Percentiles rank a stretch among this genome's conserved stretches.
Conservation (phyloP, 2,329 filamentous ascomycete species). For the Monosporascus sp. region DNA sequence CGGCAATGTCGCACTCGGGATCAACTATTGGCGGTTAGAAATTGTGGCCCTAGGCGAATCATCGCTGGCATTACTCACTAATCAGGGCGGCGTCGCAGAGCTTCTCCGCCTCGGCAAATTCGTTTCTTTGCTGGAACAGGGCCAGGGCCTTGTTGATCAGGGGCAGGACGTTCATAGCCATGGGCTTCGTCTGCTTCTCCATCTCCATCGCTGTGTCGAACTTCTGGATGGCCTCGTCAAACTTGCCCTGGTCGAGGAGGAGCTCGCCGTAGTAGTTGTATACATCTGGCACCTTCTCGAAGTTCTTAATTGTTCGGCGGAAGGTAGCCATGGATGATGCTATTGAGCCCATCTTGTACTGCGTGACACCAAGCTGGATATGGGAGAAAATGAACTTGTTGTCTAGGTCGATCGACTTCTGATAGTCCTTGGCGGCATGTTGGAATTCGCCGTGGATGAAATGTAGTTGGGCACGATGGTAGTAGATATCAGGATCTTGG, state of each 20-base stretch:
- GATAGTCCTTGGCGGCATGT: slow-evolving; percentile 95
- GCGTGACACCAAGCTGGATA: slow-evolving; percentile 97
- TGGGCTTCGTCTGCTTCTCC: slow-evolving; percentile 90
- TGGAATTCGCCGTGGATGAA: slow-evolving; percentile 95
- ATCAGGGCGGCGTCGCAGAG: slow-evolving; percentile 96
- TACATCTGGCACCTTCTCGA: slow-evolving; percentile 90
- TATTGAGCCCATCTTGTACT: slow-evolving; percentile 99
- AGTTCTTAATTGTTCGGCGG: slow-evolving; percentile 96
- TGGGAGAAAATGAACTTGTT: slow-evolving; percentile 97
- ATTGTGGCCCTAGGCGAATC: slow-evolving; percentile 7
- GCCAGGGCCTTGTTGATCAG: slow-evolving; percentile 98
- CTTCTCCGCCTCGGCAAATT: slow-evolving; percentile 91
- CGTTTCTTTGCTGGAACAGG: slow-evolving; percentile 97
- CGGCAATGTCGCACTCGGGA: slow-evolving; percentile 96
- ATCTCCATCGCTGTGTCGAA: slow-evolving; percentile 98
- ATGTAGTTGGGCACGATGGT: slow-evolving; percentile 96
- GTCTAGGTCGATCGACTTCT: slow-evolving; percentile 97
- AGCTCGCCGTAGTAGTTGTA: slow-evolving; percentile 99
- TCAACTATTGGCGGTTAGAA: slow-evolving; percentile 62
- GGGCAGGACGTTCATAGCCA: slow-evolving; percentile 95
- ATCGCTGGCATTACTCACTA: slow-evolving; percentile 56
- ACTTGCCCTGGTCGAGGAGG: slow-evolving; percentile 93
- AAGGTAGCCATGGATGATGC: slow-evolving; percentile 98
- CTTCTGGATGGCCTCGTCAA: slow-evolving; percentile 90
- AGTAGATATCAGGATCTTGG: slow-evolving; percentile 94